These are phyloP conservation scores for Rhipidocladum racemiflorum DNA, from an alignment of 176 grass and related monocot genomes.

Conservation along the genomic window DNA sequence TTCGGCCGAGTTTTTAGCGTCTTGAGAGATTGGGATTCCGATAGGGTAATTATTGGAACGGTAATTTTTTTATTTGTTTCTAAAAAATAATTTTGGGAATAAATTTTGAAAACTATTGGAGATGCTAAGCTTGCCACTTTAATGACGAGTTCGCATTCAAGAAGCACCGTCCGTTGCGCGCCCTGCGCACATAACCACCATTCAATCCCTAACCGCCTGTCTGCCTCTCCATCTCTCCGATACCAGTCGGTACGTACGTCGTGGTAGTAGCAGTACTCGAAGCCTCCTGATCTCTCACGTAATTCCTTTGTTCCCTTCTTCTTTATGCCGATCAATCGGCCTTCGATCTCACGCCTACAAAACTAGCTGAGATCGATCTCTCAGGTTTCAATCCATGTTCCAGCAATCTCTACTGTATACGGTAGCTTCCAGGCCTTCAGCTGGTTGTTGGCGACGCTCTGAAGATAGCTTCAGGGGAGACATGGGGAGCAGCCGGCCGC, in stretches of 20 bases:
- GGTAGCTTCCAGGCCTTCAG: not conserved
- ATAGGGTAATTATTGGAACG: too few species aligned
- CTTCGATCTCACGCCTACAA: too few species aligned
- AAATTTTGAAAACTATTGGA: too few species aligned
- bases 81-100: too few species aligned
- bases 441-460: not conserved
- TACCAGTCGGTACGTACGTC: not conserved
- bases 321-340: conserved; percentile 45
- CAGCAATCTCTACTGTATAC: not conserved
- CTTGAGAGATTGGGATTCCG: too few species aligned
- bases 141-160: not conserved
- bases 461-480: not conserved
- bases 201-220: conserved; percentile 76
- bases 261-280: not conserved
- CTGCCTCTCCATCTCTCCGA: conserved; percentile 5
- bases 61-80: too few species aligned
- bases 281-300: conserved; percentile 21
- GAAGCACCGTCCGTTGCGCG: conserved; percentile 18
- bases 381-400: too few species aligned
- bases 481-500: conserved; percentile 50
- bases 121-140: not conserved
- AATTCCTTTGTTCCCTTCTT: conserved; percentile 61
- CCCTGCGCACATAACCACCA: conserved; percentile 56
- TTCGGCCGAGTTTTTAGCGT: too few species aligned
- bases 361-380: not conserved